A percentile compares a stretch with the other conserved stretches of the same genome.
phyloP scores from a whole-genome alignment of 192 early-diverging fungal genomes.

The Umbelopsis ramanniana region DNA sequence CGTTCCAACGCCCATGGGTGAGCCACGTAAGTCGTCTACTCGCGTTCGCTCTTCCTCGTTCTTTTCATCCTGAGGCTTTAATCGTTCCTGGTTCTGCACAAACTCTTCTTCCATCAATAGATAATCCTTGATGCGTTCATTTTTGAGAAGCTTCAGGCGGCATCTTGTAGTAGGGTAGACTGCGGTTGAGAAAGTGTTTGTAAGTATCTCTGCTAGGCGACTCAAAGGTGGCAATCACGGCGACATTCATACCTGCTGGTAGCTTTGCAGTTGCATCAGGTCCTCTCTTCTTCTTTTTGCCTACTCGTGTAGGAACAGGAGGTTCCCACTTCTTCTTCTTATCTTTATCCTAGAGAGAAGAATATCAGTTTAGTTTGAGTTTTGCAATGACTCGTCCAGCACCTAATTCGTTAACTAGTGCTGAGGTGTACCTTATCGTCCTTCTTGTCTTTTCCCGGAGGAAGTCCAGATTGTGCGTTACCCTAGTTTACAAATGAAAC shows the following conservation, averaged over 20 bases:
- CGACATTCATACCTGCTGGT: conserved; percentile 71
- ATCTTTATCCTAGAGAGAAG: conserved; percentile 61
- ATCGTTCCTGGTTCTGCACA: conserved; percentile 97
- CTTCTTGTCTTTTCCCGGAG: conserved; percentile 71
- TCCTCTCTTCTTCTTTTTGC: conserved; percentile 97
- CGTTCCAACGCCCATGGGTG: conserved; percentile 94
- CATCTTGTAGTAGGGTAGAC: conserved; percentile 98
- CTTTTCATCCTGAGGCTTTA: conserved; percentile 98
- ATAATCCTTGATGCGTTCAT: conserved; percentile 98
- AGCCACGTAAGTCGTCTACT: conserved; percentile 95
- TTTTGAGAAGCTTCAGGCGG: conserved; percentile 96
- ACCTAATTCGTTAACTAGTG: background rate
- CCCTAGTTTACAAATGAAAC: conserved; percentile 57
- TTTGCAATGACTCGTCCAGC: background rate
- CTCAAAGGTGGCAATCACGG: too few relatives aligned
- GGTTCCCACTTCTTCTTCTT: conserved; percentile 99
- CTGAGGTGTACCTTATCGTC: conserved; percentile 48
- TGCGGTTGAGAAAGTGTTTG: conserved; percentile 36
- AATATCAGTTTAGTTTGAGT: background rate
- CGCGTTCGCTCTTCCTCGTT: conserved; percentile 89
- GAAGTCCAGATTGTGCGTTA: conserved; percentile 83
- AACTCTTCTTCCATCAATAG: conserved; percentile 99
- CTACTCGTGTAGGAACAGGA: conserved; percentile 96
- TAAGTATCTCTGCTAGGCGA: background rate
- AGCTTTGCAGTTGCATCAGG: conserved; percentile 91